phyloP scores from a whole-genome alignment of 257 asterid genomes.

The Leptodermis oblonga region DNA sequence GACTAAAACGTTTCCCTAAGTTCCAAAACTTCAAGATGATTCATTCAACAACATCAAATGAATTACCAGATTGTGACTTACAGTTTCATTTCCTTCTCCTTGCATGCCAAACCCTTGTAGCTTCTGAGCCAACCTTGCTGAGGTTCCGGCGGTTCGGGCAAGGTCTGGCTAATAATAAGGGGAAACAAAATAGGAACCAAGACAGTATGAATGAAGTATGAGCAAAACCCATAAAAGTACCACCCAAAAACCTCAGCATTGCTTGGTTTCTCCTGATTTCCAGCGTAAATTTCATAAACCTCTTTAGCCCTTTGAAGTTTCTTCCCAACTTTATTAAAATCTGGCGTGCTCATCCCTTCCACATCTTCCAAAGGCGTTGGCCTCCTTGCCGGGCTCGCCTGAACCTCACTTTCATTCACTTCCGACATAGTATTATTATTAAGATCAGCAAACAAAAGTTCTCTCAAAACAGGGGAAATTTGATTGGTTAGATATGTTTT shows the following conservation, averaged over 20 bases:
- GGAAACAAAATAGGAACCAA: constrained; percentile 76
- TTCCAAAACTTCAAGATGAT: not conserved
- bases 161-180: constrained; percentile 73
- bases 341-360: constrained; percentile 31
- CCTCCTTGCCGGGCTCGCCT: constrained; percentile 12
- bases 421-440: constrained; percentile 7
- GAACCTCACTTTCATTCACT: constrained; percentile 11
- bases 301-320: constrained; percentile 45
- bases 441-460: not conserved
- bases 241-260: constrained; percentile 58
- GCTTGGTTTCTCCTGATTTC: constrained; percentile 52
- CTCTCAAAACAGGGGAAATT: not conserved
- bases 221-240: constrained; percentile 78
- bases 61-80: constrained; percentile 37
- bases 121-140: constrained; percentile 59
- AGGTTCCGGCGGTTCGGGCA: constrained; percentile 47
- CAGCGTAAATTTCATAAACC: constrained; percentile 37
- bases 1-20: no score
- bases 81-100: constrained; percentile 51
- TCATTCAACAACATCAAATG: not conserved
- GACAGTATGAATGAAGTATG: constrained; percentile 69
- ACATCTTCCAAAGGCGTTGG: constrained; percentile 25
- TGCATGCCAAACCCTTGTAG: constrained; percentile 47
- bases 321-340: constrained; percentile 36
- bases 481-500: not conserved